Evolutionary conservation across 2,329 filamentous ascomycete species (phyloP), one percentile per base, ranked within the genome.

Genomic region (Ambrosiella beaveri): DNA sequence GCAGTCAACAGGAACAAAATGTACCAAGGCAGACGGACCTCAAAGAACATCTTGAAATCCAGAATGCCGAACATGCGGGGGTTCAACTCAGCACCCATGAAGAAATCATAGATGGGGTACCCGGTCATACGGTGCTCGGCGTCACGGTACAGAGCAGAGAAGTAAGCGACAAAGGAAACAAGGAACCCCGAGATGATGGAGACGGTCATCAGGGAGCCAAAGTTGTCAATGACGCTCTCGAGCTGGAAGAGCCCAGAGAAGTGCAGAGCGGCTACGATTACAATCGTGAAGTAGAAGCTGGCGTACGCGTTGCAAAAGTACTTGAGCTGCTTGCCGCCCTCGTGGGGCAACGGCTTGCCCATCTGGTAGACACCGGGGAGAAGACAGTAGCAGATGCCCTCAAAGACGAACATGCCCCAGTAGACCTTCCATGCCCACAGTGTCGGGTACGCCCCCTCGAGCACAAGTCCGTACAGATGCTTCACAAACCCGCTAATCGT

Each of bases 11-110:
- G 80, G 66, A 95, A 84, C 50, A 95, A 78, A 63, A 95, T 90
- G 71, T 84, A 95, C 89, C 89, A 95, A 41, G 89, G 89, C 63
- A 95, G 79, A 64, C 89, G 85, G 61, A 95, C 88, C 69, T 95
- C 89, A 66, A 88, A 93, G 73, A 95, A 95, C 89, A 95, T 95
- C 75, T 95, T 95, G 74, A 94, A 88, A 71, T 95, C 89, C 57
- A 95, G 74, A 64, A 89, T 85, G 37, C 85, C 85, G 67, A 89
- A 91, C 75, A 96, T 80, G 62, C 88, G 80, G 1, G 88, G 88
- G 73, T 95, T 95, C 59, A 95, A 75, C 73, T 95, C 88, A 3
- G 88, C 86, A 45, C 88, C 88, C 80, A 95, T 90, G 75, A 94
- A 95, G 74, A 94, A 95, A 71, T 95, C 88, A 68, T 94, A 94